A percentile compares a stretch with the other conserved stretches of the same genome.
Conservation (phyloP, 2,329 filamentous ascomycete genomes). For the Coniochaeta ligniaria region DNA sequence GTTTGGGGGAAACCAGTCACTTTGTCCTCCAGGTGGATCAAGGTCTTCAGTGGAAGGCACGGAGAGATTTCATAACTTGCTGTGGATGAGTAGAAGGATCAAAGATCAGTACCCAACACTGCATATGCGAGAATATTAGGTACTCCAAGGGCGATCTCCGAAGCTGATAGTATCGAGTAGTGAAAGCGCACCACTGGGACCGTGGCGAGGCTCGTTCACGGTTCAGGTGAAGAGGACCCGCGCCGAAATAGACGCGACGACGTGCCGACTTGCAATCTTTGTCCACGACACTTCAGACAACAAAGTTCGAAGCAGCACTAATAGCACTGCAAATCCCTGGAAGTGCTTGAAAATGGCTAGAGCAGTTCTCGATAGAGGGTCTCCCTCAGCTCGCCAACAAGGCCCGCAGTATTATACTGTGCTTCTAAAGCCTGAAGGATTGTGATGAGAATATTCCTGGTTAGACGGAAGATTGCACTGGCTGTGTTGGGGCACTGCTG, state of each 20-base stretch:
- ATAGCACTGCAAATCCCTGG: neutral
- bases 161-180: neutral
- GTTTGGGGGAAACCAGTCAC: too few species aligned
- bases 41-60: slow-evolving; percentile 15
- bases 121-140: neutral
- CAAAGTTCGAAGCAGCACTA: neutral
- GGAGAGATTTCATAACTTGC: slow-evolving; percentile 1
- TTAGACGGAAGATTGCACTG: neutral
- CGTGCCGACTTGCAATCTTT: neutral
- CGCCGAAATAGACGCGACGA: neutral
- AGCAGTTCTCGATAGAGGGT: neutral
- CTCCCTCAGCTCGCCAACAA: neutral
- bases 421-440: neutral
- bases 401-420: neutral
- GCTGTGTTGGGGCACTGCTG: neutral
- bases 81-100: neutral
- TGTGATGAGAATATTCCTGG: neutral
- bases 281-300: neutral
- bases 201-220: neutral
- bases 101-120: neutral
- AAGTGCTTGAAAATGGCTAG: neutral
- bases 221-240: neutral
- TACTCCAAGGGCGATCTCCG: neutral
- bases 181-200: neutral
- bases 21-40: slow-evolving; percentile 11